phyloP scores from a whole-genome alignment of 345 rosid species.

The Psidium friedrichsthalianum region DNA sequence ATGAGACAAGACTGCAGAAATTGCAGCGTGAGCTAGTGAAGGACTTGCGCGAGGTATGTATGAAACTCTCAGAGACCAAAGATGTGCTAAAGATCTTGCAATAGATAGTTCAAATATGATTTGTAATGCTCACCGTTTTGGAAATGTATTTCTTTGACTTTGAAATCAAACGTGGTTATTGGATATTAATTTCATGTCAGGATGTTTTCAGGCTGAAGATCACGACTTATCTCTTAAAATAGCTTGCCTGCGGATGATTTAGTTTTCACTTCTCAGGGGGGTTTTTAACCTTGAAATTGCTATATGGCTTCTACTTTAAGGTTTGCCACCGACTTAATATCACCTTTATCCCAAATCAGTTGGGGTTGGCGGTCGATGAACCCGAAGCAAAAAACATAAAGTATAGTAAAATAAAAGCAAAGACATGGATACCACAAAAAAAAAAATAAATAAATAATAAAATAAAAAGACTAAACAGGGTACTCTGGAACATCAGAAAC shows the following conservation, averaged over 20 bases:
- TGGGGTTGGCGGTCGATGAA: no score
- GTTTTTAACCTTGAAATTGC: not conserved
- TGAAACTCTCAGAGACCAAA: not conserved
- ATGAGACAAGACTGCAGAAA: slow-evolving; percentile 88
- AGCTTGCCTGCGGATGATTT: not conserved
- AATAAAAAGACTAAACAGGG: no score
- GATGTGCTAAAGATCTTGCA: not conserved
- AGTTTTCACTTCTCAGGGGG: not conserved
- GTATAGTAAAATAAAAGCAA: no score
- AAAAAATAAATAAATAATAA: no score
- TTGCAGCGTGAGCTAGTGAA: slow-evolving; percentile 86
- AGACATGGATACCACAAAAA: no score
- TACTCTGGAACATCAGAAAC: no score
- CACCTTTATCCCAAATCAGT: no score
- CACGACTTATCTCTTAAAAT: not conserved
- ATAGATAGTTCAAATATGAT: not conserved
- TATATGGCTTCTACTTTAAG: not conserved
- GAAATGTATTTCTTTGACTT: not conserved
- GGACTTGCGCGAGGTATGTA: slow-evolving; percentile 74
- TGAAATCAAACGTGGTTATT: not conserved
- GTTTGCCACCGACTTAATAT: not conserved
- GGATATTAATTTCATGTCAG: not conserved
- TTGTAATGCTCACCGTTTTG: not conserved
- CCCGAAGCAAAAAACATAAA: no score
- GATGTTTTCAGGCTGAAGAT: not conserved